A percentile compares a stretch with the other conserved stretches of the same genome.
phyloP scores from a whole-genome alignment of 225 moss, liverwort and hornwort species.

The Antitrichia curtipendula region DNA sequence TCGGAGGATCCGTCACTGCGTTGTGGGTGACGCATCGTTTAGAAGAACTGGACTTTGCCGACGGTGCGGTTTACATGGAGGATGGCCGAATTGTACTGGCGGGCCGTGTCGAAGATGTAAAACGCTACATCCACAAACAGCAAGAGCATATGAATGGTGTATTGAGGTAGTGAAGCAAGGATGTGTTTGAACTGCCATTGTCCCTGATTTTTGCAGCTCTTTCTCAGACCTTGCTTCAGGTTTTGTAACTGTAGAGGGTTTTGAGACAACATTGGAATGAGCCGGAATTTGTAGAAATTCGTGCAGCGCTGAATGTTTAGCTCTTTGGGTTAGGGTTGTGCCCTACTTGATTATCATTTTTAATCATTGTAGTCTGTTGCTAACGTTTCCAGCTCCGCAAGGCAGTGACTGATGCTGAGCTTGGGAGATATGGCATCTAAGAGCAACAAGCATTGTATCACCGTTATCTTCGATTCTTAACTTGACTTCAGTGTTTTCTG shows the following conservation, averaged over 20 bases:
- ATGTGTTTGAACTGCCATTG: not conserved
- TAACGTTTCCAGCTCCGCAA: not conserved
- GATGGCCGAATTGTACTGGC: slow-evolving; percentile 64
- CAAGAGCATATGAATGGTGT: slow-evolving; percentile 31
- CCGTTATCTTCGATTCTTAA: not conserved
- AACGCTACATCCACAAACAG: slow-evolving; percentile 37
- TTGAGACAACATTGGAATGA: not conserved
- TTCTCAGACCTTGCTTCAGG: not conserved
- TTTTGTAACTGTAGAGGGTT: not conserved
- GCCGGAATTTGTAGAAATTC: not conserved
- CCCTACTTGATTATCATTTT: not conserved
- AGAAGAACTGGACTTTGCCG: slow-evolving; percentile 87
- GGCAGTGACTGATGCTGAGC: not conserved
- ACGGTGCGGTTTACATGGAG: slow-evolving; percentile 97
- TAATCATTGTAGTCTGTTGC: not conserved
- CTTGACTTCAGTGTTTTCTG: not conserved
- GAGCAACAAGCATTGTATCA: not conserved
- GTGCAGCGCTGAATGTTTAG: not conserved
- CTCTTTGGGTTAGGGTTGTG: not conserved
- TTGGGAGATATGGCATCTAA: not conserved
- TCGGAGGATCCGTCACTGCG: slow-evolving; percentile 73
- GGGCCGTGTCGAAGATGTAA: slow-evolving; percentile 60
- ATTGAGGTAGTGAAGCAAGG: not conserved
- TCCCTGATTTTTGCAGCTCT: not conserved
- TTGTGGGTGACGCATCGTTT: slow-evolving; percentile 95